phyloP scores from a whole-genome alignment of 345 rosid species.

The Euphorbia pulcherrima region DNA sequence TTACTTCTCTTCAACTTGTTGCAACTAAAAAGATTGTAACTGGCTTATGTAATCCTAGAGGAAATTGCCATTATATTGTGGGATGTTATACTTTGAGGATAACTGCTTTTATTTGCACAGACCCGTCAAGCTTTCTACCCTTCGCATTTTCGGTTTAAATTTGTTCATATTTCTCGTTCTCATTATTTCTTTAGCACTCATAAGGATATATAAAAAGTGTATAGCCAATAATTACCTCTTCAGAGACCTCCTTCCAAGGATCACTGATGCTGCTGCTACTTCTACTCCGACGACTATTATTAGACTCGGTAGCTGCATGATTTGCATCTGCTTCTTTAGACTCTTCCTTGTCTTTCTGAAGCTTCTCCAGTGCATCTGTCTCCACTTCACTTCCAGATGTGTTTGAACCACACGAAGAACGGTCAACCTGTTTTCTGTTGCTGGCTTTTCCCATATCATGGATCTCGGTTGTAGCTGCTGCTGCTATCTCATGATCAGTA shows the following conservation, averaged over 20 bases:
- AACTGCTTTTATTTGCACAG: background rate
- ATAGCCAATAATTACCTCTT: slow-evolving; percentile 44
- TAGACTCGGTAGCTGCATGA: slow-evolving; percentile 39
- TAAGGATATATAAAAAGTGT: background rate
- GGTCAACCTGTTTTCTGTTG: slow-evolving; percentile 63
- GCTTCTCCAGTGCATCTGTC: slow-evolving; percentile 58
- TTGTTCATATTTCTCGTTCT: background rate
- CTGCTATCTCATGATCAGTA: slow-evolving; percentile 37
- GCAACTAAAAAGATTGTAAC: background rate
- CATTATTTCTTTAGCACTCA: background rate
- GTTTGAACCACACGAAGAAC: slow-evolving; percentile 95
- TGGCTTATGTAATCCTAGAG: background rate
- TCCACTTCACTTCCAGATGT: slow-evolving; percentile 82
- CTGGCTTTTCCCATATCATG: slow-evolving; percentile 49
- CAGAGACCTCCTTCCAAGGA: slow-evolving; percentile 87
- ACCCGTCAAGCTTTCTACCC: background rate
- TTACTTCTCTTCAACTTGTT: too few species aligned
- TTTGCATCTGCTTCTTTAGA: slow-evolving; percentile 51
- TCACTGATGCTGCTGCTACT: slow-evolving; percentile 47
- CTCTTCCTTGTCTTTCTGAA: slow-evolving; percentile 46
- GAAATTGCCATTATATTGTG: background rate
- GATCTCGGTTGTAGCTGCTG: slow-evolving; percentile 44
- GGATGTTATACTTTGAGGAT: background rate
- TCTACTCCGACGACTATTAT: slow-evolving; percentile 54
- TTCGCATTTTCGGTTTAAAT: background rate